Evolutionary conservation across 2,329 filamentous ascomycete genomes (phyloP).

Genomic region (Hymenoscyphus albidus): DNA sequence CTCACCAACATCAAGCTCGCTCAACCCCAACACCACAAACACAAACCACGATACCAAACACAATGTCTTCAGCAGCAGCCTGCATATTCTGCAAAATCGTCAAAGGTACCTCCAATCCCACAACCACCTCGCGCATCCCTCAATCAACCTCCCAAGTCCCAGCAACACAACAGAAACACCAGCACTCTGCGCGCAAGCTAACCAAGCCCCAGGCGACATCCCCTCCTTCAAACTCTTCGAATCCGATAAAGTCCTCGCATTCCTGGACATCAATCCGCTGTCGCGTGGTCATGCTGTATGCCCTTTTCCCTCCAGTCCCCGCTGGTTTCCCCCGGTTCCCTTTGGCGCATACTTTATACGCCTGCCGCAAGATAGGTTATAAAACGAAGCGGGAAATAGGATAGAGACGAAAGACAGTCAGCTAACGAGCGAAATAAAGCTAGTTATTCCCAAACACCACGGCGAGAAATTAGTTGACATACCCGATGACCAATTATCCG

Average conservation of each 20-base stretch:
- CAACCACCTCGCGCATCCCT: slow-evolving; percentile 13
- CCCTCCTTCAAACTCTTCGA: slow-evolving; percentile 96
- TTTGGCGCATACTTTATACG: too few relatives aligned
- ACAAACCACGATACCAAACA: slow-evolving; percentile 20
- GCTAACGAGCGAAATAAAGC: slow-evolving; percentile 42
- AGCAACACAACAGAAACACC: slow-evolving; percentile 1
- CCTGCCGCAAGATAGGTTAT: too few relatives aligned
- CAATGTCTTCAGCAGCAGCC: slow-evolving; percentile 47
- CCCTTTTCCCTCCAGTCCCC: slow-evolving; percentile 16
- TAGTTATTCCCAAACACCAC: slow-evolving; percentile 94
- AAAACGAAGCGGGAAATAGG: background rate
- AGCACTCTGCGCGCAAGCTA: slow-evolving; percentile 4
- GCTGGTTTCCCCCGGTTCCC: too few relatives aligned
- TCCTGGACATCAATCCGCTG: slow-evolving; percentile 91
- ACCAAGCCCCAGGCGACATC: slow-evolving; percentile 68
- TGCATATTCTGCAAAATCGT: slow-evolving; percentile 99
- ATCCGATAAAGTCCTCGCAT: slow-evolving; percentile 87
- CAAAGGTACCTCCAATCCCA: slow-evolving; percentile 58
- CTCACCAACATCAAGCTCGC: background rate
- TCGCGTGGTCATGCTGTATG: slow-evolving; percentile 84
- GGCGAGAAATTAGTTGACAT: slow-evolving; percentile 89
- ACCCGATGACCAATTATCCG: slow-evolving; percentile 78
- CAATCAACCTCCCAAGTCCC: background rate
- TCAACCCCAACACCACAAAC: background rate
- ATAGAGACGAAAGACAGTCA: background rate